Base-by-base conservation (phyloP, 2,329 filamentous ascomycete genomes). In the Penicillium olsonii region DNA sequence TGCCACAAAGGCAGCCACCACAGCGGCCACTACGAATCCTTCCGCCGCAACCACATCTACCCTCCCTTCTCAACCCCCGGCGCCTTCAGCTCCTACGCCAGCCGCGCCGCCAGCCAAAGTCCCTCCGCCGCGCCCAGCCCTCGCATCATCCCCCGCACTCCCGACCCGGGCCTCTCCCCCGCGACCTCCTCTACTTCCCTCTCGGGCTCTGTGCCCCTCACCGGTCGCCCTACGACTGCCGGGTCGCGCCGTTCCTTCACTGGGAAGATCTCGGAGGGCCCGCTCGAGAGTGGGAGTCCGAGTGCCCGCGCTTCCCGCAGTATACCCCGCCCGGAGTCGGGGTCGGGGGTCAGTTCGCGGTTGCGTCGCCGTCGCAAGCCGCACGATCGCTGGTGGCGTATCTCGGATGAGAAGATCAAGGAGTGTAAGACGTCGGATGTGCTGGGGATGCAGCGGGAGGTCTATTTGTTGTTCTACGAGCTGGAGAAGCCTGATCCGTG, bases 391-490 rank as follows among this genome's bases (percentile, higher is more conserved):
- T 99, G 94, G 94, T 99, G 94, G 94, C 84, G 94, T 29, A 95
- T 99, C 58, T 96, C 92, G 57, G 94, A 99, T 68, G 94, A 99
- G 59, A 96, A 95, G 72, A 84, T 97, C 63, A 94, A 92, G 67
- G 92, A 97, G 72, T 87, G 90, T 59, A 96, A 92, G 76, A 97
- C 92, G 5, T 84, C 81, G 46, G 94, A 99, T 60, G 90, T 99
- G 6, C 71, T 99, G 50, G 84, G 85, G 7, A 96, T 96, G 91
- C 91, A 96, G 72, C 87, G 87, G 63, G 94, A 99, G 71, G 92
- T 97, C 0, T 99, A 99, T 69, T 75, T 99, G 67, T 72, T 99
- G 43, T 99, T 99, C 70, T 99, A 99, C 71, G 92, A 97, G 76
- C 75, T 95, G 61, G 88, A 92, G 56, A 78, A 77, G 59, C 61